Base-by-base conservation (phyloP, 768 basidiomycete species). In the Boletus rex-veris region DNA sequence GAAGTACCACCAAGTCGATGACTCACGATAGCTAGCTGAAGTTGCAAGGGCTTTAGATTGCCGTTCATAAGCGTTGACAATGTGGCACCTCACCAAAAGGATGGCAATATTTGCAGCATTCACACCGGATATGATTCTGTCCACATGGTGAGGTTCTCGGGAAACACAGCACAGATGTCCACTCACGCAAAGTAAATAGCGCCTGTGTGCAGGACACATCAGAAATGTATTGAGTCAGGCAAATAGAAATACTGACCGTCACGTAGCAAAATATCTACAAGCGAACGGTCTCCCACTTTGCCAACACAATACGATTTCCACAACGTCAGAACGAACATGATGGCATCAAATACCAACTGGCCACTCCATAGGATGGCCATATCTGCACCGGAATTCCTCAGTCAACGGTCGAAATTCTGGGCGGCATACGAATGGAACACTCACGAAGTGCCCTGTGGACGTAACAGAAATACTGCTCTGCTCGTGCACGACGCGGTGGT, bases 251-350 rank as follows among this genome's bases (percentile, higher is more conserved):
- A 53, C 57, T 44, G 18, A 61, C 60, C 61, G n/a, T 63, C 63
- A 19, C 62, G 52, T 14, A 63, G 33, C 21, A 60, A 19, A 11
- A 54, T 38, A 9, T 63, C 50, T 21, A 60, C 21, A n/a, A 63
- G 45, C 30, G 28, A 54, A 37, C 48, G 41, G 4, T 46, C n/a
- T 15, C 58, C 48, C 15, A 26, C 4, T n/a, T 1, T 54, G 3
- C 61, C 33, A 28, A 55, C 26, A 38, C 35, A 26, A n/a, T 21
- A 53, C 1, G 58, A 49, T 47, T 43, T 61, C 54, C 57, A 53
- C 4, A 64, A 30, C 4, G 61, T 69, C 7, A 69, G 45, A 16
- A 41, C 11, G 52, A 68, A 68, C 16, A 65, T 44, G 39, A 60
- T 19, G 10, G 50, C 14, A 26, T 68, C 65, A 39, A 66, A 68